A percentile compares a stretch with the other conserved stretches of the same genome.
Conservation (phyloP, 1,284 basidiomycete species). For the Moesziomyces parantarcticus region DNA sequence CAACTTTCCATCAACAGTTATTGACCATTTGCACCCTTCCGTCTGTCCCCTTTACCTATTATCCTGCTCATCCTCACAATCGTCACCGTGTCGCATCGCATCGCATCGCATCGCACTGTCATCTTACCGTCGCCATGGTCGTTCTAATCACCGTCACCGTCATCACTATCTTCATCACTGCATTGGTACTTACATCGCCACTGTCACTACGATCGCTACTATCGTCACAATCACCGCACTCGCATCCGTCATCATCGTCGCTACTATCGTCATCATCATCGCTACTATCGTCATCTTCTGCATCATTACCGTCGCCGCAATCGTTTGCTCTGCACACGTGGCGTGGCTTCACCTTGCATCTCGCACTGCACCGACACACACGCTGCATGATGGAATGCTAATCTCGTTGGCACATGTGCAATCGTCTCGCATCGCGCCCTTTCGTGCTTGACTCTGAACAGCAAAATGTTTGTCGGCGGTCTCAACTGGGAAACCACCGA, state of each 20-base stretch:
- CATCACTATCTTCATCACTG: constrained; percentile 8
- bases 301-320: constrained; percentile 8
- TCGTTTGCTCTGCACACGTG: background rate
- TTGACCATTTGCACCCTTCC: constrained; percentile 22
- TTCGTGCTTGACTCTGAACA: constrained; percentile 68
- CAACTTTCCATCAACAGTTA: background rate
- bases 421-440: background rate
- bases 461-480: constrained; percentile 98
- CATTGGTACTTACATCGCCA: too few relatives aligned
- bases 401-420: too few relatives aligned
- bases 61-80: background rate
- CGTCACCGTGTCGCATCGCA: background rate
- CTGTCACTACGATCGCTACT: background rate
- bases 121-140: background rate
- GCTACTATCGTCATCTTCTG: constrained; percentile 1
- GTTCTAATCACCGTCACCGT: background rate
- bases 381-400: too few relatives aligned
- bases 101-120: too few relatives aligned
- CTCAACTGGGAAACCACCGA: constrained; percentile 97
- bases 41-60: background rate
- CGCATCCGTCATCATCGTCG: constrained; percentile 2
- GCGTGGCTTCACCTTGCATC: background rate
- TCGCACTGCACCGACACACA: constrained; percentile 11
- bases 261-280: constrained; percentile 14
- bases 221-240: background rate